Conservation (phyloP, 2,329 filamentous ascomycete species). For the Fusarium subglutinans region DNA sequence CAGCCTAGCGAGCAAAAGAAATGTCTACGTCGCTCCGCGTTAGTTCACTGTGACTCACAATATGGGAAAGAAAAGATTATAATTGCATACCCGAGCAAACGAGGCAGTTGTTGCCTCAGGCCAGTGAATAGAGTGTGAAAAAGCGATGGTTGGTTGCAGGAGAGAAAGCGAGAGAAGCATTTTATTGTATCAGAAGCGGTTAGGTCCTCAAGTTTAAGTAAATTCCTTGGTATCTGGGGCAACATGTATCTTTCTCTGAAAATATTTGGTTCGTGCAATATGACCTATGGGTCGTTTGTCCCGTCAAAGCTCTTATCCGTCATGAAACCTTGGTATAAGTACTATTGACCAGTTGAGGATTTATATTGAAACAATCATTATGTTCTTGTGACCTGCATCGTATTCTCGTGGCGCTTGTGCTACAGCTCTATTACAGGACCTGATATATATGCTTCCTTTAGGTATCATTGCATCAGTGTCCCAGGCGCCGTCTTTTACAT, state of each 20-base stretch:
- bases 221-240: not conserved
- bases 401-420: not conserved
- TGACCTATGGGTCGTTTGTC: not conserved
- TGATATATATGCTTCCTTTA: not conserved
- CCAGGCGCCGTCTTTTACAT: not conserved
- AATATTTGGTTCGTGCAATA: not conserved
- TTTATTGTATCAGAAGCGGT: not conserved
- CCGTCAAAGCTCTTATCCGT: not conserved
- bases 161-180: not conserved
- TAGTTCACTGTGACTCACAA: not conserved
- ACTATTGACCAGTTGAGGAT: not conserved
- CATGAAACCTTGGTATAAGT: not conserved
- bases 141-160: not conserved
- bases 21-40: slow-evolving; percentile 5
- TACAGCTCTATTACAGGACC: no score
- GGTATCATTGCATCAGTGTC: not conserved
- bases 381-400: not conserved
- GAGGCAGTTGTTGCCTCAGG: not conserved
- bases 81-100: not conserved
- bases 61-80: not conserved
- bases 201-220: not conserved
- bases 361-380: not conserved
- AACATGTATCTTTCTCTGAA: not conserved
- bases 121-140: not conserved
- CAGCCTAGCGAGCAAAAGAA: not conserved